Evolutionary conservation across 1,284 basidiomycete genomes (phyloP), one percentile per base, ranked within the genome.

Genomic region (Violaceomyces palustris): DNA sequence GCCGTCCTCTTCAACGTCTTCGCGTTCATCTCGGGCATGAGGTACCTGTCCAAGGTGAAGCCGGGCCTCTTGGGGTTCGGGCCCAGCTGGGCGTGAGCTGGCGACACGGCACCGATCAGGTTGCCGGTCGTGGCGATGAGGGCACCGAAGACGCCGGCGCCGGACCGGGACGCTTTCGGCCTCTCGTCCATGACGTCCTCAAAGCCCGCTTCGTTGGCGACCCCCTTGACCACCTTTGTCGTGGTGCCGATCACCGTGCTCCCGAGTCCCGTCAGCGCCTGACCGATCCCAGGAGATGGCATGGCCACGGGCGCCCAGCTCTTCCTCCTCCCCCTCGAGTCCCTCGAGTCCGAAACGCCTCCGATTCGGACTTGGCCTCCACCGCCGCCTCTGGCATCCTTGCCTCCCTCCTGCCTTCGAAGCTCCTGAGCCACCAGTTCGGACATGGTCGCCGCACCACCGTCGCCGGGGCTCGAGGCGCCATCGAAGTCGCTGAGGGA

Each of bases 91-190:
- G 70, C 70, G 27, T 67, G 65, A 26, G 54, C 40, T 3, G 70
- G 70, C 25, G 63, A 67, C 30, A 71, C 69, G 18, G 70, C 70
- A 22, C 70, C 70, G 29, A 73, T 61, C 3, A 73, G 18, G 77
- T 83, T 84, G 2, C 82, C 83, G 0, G 86, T 83, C 50, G 81
- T 82, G 19, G 84, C 81, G 30, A 88, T 82, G 34, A 88, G 78
- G 6, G 83, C 80, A 10, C 84, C 86, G 60, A 87, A 81, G 0
- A 85, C 84, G 4, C 86, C 85, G 0, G 78, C 85, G 6, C 77
- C 79, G 45, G 76, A 81, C 35, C 79, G 74, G 8, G 81, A 77
- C 3, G 78, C 76, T 28, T 79, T 75, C 4, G 81, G 83, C n/a
- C 79, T 62, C 51, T 77, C 73, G 37, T 62, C 54, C 31, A 64